Conservation (phyloP, 495 filamentous ascomycete genomes). For the Aspergillus funiculosus region DNA sequence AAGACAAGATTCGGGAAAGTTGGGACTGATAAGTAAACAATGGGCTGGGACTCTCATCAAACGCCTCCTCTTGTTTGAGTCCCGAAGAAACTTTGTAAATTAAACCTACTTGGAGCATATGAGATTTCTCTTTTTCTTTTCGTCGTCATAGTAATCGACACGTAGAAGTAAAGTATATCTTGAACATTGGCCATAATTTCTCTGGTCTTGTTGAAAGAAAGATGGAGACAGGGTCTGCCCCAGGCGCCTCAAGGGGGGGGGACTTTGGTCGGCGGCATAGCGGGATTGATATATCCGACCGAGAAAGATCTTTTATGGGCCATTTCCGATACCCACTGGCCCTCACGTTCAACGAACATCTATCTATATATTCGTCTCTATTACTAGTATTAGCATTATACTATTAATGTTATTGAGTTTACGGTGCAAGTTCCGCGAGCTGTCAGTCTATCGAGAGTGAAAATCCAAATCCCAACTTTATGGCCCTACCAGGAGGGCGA, state of each 20-base stretch:
- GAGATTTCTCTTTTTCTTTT: conserved; percentile 24
- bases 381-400: too few species aligned
- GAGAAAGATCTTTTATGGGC: not conserved
- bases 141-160: conserved; percentile 1
- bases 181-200: not conserved
- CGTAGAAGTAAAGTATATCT: not conserved
- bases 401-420: too few species aligned
- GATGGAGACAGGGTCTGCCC: not conserved
- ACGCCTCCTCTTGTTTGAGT: conserved; percentile 31
- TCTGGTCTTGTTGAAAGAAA: not conserved
- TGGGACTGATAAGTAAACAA: conserved; percentile 23
- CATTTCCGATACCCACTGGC: not conserved
- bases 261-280: conserved; percentile 9
- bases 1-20: conserved; percentile 28
- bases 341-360: not conserved
- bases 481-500: too few species aligned
- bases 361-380: too few species aligned
- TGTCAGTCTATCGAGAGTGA: too few species aligned
- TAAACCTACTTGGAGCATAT: conserved; percentile 40
- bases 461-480: too few species aligned
- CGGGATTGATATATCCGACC: conserved; percentile 15
- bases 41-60: conserved; percentile 24
- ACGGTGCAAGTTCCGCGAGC: too few species aligned
- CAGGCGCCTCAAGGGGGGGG: conserved; percentile 1
- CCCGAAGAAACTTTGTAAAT: conserved; percentile 40